Percentiles rank a stretch among this genome's conserved stretches.
Conservation (phyloP, 1,139 yeast species). For the Nadsonia commutata region DNA sequence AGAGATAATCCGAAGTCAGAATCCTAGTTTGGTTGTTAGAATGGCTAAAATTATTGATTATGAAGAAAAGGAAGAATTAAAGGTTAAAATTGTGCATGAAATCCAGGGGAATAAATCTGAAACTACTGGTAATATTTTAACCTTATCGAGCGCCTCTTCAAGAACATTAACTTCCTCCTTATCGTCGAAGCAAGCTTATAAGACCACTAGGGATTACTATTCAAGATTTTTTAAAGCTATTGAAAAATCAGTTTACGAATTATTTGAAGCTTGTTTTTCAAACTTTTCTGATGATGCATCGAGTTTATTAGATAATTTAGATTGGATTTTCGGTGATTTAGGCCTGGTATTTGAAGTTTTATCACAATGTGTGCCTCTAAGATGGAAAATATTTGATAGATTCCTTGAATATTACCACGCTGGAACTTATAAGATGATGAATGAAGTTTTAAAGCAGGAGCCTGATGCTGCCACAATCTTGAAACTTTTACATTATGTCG, state of each 20-base stretch:
- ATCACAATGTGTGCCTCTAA: constrained; percentile 45
- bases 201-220: constrained; percentile 45
- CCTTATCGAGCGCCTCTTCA: not conserved
- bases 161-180: not conserved
- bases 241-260: constrained; percentile 45
- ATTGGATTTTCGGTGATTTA: constrained; percentile 78
- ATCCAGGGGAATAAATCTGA: constrained; percentile 15
- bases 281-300: constrained; percentile 35
- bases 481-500: constrained; percentile 56
- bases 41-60: constrained; percentile 62
- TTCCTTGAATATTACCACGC: constrained; percentile 56
- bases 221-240: constrained; percentile 48
- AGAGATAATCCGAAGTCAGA: constrained; percentile 55
- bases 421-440: constrained; percentile 47
- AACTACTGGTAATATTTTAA: not conserved
- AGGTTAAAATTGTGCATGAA: constrained; percentile 36
- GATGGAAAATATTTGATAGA: constrained; percentile 58
- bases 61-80: constrained; percentile 68
- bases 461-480: constrained; percentile 35
- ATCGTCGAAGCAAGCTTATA: constrained; percentile 10
- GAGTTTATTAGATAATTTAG: constrained; percentile 52
- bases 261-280: constrained; percentile 49
- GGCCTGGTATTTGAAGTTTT: constrained; percentile 47
- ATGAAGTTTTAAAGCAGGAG: constrained; percentile 48
- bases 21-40: constrained; percentile 52